Base-by-base conservation (phyloP, 2,329 filamentous ascomycete genomes). In the Alternaria sp. region DNA sequence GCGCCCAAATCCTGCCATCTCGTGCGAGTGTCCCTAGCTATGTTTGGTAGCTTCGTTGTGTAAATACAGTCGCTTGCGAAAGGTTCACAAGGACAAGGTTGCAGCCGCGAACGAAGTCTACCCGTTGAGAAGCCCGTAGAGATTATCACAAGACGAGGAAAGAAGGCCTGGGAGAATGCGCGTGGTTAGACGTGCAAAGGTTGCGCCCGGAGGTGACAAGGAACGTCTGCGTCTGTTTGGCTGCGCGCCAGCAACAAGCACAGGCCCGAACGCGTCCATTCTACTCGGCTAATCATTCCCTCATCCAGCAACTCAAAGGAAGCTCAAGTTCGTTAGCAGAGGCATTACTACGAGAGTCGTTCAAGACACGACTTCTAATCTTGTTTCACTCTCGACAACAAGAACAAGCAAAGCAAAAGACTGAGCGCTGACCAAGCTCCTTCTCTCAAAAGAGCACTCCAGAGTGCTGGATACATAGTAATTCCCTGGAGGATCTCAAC, bases 1-100 rank as follows among this genome's bases (percentile, higher is more conserved):
- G 47, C 81, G 77, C 44, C 81, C 81, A 66, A 83, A 81, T 43
- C 80, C 80, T 70, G 81, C 68, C 76, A 79, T 79, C 6, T 63
- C 18, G 48, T 34, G 44, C 65, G 41, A 11, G 22, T 18, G 24
- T 44, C 28, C n/a, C 24, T 36, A 7, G 38, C 16, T 60, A 7
- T 49, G 20, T 51, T 39, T 14, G 18, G 38, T 26, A 28, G 30
- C 7, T 22, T 28, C 20, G 39, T n/a, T 11, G 52, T 46, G 11
- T 56, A 14, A 24, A 5, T 43, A 6, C 26, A n/a, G 16, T 51
- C 36, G 41, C 16, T 22, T 16, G 28, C 36, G 20, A 39, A 36
- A 26, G 14, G 2, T 24, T 6, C 41, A 38, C 30, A 7, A 24
- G n/a, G 7, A 22, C 20, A 28, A 20, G 16, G 24, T 14, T 9